Base-by-base conservation (phyloP, 2,329 filamentous ascomycete species). In the Simplicillium aogashimaense region DNA sequence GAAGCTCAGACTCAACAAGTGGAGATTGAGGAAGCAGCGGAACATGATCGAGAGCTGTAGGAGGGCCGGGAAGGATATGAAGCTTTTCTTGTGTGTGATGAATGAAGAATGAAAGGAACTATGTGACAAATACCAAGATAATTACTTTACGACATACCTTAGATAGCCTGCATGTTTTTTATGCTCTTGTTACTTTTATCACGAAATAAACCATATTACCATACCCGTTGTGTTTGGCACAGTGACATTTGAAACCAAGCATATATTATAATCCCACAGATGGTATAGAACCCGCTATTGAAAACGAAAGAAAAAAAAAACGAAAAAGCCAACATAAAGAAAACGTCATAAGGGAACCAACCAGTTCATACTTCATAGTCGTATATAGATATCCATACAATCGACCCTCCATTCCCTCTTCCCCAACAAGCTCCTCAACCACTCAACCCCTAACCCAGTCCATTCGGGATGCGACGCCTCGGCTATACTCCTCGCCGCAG, bases 331-430 rank as follows among this genome's bases (percentile, higher is more conserved):
- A 28, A 16, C 16, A 13, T 39, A 4, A 4, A 13, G 15, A 28
- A 29, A 20, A 13, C 29, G 4, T 28, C 16, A 39, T 17, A 15
- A n/a, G n/a, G n/a, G n/a, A n/a, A n/a, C n/a, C n/a, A n/a, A n/a
- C n/a, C n/a, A n/a, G n/a, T 20, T 12, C 29, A 17, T 30, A 29
- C 14, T 30, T 37, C 41, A 92, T 47, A 95, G 65, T 47, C 86
- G 72, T 39, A 97, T 78, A 52, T 89, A 81, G 25, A 97, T 76
- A 60, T 95, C 88, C 61, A 98, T 74, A 59, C 89, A 95, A 42
- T 90, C 87, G 47, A 98, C 76, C 51, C 84, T 77, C 86, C 90
- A 94, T 60, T 95, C 89, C 52, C 84, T 78, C 60, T 78, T 78
- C 4, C 88, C 89, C 38, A 95, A 61, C 38, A 94, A 61, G 53